Base-by-base conservation (phyloP, 2,329 filamentous ascomycete species). In the Pseudocercospora eumusae region DNA sequence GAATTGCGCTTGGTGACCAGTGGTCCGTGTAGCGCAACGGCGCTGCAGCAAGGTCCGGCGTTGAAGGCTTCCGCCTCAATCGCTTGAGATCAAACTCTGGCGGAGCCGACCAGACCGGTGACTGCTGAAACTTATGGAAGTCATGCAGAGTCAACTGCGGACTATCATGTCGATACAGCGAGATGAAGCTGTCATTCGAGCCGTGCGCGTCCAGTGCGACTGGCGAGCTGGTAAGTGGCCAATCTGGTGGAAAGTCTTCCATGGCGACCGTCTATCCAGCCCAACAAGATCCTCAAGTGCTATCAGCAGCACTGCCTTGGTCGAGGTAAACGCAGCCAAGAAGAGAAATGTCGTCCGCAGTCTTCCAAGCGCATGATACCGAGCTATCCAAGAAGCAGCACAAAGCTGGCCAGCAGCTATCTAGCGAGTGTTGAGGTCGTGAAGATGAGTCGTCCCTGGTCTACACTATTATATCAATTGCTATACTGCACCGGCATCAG, bases 81-180 rank as follows among this genome's bases (percentile, higher is more conserved):
- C 66, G 60, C 36, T 56, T 61, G 47, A 58, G 52, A 13, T 68
- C 65, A 25, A 62, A 49, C 20, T 61, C 61, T 18, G 61, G 61
- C 18, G 64, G 64, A 21, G 54, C 36, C 20, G 60, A 61, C 45
- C 60, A 60, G 9, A 58, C 23, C 13, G 66, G 64, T 42, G 66
- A 67, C 10, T 63, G 60, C 53, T 67, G 66, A 31, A 57, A 64
- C 54, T 63, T 63, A 50, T 64, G 64, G 50, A 58, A 67, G 33
- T 66, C 64, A 56, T 67, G 63, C 25, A 68, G 36, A 7, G 61
- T 67, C 58, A 65, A 57, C 45, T 62, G 66, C 44, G 65, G 61
- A 18, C 61, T 63, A 18, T 66, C 64, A 13, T 62, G 59, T 15
- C 62, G 59, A 44, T 56, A 61, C 7, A 61, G 36, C 20, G 55